Evolutionary conservation across 371 early-diverging fungal species (phyloP), one percentile per base, ranked within the genome.

Genomic region (Mucor piriformis): DNA sequence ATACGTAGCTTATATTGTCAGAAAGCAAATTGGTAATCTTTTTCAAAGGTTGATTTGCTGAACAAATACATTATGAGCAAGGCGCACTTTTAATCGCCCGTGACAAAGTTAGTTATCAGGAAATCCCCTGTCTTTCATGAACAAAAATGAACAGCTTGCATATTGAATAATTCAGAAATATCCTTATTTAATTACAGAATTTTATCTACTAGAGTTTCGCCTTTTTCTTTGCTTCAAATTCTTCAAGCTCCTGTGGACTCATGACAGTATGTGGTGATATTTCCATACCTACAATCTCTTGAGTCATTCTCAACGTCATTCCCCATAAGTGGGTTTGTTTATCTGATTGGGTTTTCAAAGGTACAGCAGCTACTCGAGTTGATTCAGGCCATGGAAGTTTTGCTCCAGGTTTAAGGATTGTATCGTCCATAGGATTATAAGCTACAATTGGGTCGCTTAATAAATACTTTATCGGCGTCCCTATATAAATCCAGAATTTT

Each of bases 261-360:
- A 55, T 55, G 6, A 46, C 7, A 24, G 56, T 55, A 46, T 29
- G 29, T 29, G 6, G 24, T 4, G 56, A 55, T 21, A 23, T 20
- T 20, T 43, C 23, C 56, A 55, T 55, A 6, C 54, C 76, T 29
- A 87, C 52, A n/a, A 87, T 64, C 48, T 88, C 86, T 2, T 76
- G 73, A 13, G 84, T 85, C 85, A 88, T 83, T 44, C 85, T 76
- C 37, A 88, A 51, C 0, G 89, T 88, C 56, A 88, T 60, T 13
- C 89, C 89, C 89, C 89, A 87, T 29, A 61, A 54, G 10, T 61
- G 54, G 6, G 10, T 42, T 8, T 13, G 21, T 23, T 34, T 25
- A 12, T n/a, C 46, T 0, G 25, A n/a, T 29, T 3, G 18, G 1
- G 52, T 12, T 32, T 21, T 24, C 1, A 63, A 46, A n/a, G 50